These are phyloP conservation scores for Aspergillus kassunensis DNA, from an alignment of 495 filamentous ascomycete species.

Conservation along the genomic window DNA sequence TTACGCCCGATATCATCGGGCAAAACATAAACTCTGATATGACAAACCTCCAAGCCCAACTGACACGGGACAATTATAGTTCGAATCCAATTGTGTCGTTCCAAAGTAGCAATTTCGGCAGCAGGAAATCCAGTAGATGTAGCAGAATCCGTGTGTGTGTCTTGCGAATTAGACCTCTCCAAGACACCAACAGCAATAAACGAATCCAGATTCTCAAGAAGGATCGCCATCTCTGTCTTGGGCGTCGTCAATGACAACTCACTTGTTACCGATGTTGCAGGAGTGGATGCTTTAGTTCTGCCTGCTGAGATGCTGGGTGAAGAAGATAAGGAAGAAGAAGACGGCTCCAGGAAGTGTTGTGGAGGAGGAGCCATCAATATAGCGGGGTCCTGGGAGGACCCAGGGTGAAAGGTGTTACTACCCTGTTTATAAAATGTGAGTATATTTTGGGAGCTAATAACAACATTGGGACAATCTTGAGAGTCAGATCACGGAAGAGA, in stretches of 20 bases:
- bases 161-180: conserved; percentile 2
- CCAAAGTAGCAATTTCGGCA: conserved; percentile 22
- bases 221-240: background rate
- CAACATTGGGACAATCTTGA: background rate
- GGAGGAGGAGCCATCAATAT: background rate
- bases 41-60: conserved; percentile 12
- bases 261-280: background rate
- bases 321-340: conserved; percentile 4
- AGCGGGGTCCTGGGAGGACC: background rate
- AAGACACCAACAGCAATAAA: conserved; percentile 23
- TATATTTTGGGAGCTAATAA: background rate
- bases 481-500: background rate
- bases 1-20: conserved; percentile 60
- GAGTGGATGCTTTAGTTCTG: background rate
- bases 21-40: conserved; percentile 59
- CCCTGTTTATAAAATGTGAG: background rate
- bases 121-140: conserved; percentile 14
- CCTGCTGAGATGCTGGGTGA: background rate
- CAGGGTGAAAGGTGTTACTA: conserved; percentile 1
- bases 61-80: conserved; percentile 16
- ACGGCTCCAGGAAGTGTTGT: background rate
- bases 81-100: conserved; percentile 33
- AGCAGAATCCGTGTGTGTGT: background rate
- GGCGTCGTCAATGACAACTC: background rate
- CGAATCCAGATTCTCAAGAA: conserved; percentile 7